Evolutionary conservation across 2,329 filamentous ascomycete genomes (phyloP).

Genomic region (Epichloe sp.): DNA sequence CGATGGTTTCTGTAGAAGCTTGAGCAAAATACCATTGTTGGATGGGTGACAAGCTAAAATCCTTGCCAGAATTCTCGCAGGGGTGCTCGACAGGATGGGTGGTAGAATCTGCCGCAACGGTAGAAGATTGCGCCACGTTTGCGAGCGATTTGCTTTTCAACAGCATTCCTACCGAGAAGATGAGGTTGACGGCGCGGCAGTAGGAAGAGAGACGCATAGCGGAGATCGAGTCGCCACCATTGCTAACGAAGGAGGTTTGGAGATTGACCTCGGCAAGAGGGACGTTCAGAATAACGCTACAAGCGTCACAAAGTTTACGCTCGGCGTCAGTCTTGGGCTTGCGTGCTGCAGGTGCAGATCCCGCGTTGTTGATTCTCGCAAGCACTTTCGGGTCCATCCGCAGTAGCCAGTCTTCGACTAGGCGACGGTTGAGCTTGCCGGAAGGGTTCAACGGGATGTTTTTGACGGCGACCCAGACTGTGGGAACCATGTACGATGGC

Average conservation of each 20-base stretch:
- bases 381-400: not conserved
- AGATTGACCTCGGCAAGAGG: slow-evolving; percentile 15
- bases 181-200: slow-evolving; percentile 17
- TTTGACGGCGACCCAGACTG: not conserved
- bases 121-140: not conserved
- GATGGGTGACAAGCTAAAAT: slow-evolving; percentile 6
- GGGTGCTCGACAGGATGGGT: not conserved
- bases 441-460: slow-evolving; percentile 7
- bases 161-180: slow-evolving; percentile 15
- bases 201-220: slow-evolving; percentile 30
- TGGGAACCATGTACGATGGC: slow-evolving; percentile 3
- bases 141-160: slow-evolving; percentile 1
- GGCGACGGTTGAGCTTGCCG: slow-evolving; percentile 9
- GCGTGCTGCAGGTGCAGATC: not conserved
- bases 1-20: not conserved
- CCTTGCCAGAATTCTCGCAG: not conserved
- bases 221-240: slow-evolving; percentile 31
- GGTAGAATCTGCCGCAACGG: not conserved
- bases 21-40: slow-evolving; percentile 5
- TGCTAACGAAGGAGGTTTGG: slow-evolving; percentile 22
- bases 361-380: not conserved
- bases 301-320: slow-evolving; percentile 15
- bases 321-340: slow-evolving; percentile 2
- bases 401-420: slow-evolving; percentile 4
- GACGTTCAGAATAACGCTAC: slow-evolving; percentile 27